Evolutionary conservation across 495 filamentous ascomycete species (phyloP).

Genomic region (Jackrogersella multiformis): DNA sequence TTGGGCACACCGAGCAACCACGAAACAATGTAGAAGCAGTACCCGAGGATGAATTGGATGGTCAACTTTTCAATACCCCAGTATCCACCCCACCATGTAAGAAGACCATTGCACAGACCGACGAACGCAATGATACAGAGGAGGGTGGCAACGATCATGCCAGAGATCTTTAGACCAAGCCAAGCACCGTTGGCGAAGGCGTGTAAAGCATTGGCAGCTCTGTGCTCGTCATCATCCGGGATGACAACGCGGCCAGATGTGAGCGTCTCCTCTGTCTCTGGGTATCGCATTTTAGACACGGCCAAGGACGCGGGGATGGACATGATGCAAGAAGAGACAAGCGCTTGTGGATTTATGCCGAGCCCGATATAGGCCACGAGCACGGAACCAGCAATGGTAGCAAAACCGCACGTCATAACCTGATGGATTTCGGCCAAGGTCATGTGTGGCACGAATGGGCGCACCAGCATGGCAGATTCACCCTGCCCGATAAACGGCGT

Average conservation of each 20-base stretch:
- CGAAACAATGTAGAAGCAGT: constrained; percentile 83
- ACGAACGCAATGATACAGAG: constrained; percentile 88
- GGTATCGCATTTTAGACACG: constrained; percentile 85
- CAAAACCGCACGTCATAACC: constrained; percentile 80
- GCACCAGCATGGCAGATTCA: constrained; percentile 91
- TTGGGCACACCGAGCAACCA: constrained; percentile 88
- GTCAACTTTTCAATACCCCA: constrained; percentile 78
- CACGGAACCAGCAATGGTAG: constrained; percentile 74
- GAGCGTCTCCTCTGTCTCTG: constrained; percentile 84
- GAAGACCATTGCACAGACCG: constrained; percentile 75
- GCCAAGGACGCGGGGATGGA: constrained; percentile 89
- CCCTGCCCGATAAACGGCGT: constrained; percentile 95
- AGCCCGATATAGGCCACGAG: constrained; percentile 82
- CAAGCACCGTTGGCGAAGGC: constrained; percentile 89
- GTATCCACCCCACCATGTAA: constrained; percentile 91
- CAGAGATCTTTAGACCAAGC: constrained; percentile 87
- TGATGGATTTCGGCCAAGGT: constrained; percentile 90
- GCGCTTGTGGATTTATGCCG: constrained; percentile 81
- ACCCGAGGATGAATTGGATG: constrained; percentile 80
- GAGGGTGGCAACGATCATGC: constrained; percentile 80
- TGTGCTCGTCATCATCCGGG: constrained; percentile 76
- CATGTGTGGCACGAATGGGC: constrained; percentile 82
- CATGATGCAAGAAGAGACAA: constrained; percentile 95
- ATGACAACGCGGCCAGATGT: constrained; percentile 81
- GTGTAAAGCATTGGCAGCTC: constrained; percentile 79